Conservation (phyloP, 2,329 filamentous ascomycete species). For the Fusarium chlamydosporum region DNA sequence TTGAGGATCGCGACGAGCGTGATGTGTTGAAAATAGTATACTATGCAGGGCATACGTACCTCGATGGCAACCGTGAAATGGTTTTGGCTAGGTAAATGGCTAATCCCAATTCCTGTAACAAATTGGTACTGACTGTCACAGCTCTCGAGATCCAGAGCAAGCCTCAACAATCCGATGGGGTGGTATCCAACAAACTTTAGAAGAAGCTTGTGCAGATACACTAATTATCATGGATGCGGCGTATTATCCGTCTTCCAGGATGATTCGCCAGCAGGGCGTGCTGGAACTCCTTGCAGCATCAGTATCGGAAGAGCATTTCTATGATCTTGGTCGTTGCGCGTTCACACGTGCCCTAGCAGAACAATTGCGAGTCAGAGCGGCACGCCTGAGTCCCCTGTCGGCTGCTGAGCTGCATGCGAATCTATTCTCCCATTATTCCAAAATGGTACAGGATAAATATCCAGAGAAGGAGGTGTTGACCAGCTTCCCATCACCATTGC, state of each 20-base stretch:
- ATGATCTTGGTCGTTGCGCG: slow-evolving; percentile 63
- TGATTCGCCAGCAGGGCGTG: slow-evolving; percentile 66
- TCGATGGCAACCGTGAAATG: slow-evolving; percentile 70
- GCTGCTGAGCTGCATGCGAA: slow-evolving; percentile 68
- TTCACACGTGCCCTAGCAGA: slow-evolving; percentile 68
- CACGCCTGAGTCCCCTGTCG: slow-evolving; percentile 63
- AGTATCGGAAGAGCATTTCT: slow-evolving; percentile 66
- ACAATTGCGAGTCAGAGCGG: slow-evolving; percentile 63
- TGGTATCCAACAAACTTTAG: slow-evolving; percentile 68
- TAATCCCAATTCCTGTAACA: background rate
- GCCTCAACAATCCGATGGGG: slow-evolving; percentile 68
- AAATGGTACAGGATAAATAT: slow-evolving; percentile 64
- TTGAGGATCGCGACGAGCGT: slow-evolving; percentile 66
- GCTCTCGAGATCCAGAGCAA: slow-evolving; percentile 63
- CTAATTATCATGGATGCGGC: slow-evolving; percentile 72
- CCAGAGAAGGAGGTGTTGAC: slow-evolving; percentile 63
- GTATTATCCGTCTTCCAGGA: slow-evolving; percentile 68
- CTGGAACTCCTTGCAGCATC: slow-evolving; percentile 70
- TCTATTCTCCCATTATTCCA: slow-evolving; percentile 66
- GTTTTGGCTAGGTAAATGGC: slow-evolving; percentile 66
- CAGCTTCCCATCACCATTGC: slow-evolving; percentile 68
- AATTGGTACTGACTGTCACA: slow-evolving; percentile 52
- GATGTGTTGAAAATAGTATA: slow-evolving; percentile 72
- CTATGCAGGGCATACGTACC: slow-evolving; percentile 68
- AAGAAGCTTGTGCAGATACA: slow-evolving; percentile 69